These are phyloP conservation scores for Santalum album DNA, from an alignment of 164 flowering plant species.

Conservation along the genomic window DNA sequence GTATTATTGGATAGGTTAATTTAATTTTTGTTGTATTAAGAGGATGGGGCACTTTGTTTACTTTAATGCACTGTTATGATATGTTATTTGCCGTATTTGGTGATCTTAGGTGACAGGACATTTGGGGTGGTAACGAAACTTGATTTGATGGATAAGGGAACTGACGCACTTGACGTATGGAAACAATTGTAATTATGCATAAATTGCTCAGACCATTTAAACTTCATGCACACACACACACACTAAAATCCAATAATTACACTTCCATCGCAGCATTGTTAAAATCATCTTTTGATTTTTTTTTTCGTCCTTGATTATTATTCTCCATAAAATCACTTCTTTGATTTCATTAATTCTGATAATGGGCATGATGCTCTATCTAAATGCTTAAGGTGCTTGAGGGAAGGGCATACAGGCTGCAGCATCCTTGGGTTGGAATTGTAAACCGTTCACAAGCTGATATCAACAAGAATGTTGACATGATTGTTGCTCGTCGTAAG, in stretches of 20 bases:
- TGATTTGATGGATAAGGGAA: slow-evolving; percentile 95
- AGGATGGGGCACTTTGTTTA: neutral
- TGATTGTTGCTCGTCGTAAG: slow-evolving; percentile 67
- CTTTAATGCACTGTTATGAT: too few relatives aligned
- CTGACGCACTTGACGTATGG: slow-evolving; percentile 82
- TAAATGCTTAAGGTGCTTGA: slow-evolving; percentile 60
- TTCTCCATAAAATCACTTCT: neutral
- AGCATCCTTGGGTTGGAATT: slow-evolving; percentile 91
- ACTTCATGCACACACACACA: too few relatives aligned
- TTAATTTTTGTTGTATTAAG: neutral
- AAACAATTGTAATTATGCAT: neutral
- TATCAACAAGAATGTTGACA: slow-evolving; percentile 78
- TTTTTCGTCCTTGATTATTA: neutral
- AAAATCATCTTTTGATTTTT: neutral
- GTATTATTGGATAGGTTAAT: slow-evolving; percentile 19
- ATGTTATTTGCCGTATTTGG: slow-evolving; percentile 1
- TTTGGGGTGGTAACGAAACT: slow-evolving; percentile 92
- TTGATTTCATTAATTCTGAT: too few relatives aligned
- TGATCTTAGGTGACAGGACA: slow-evolving; percentile 71
- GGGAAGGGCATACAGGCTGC: slow-evolving; percentile 74
- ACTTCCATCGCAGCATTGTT: neutral
- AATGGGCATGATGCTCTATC: neutral
- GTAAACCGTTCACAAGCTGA: slow-evolving; percentile 95
- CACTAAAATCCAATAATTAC: neutral
- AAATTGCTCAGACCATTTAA: neutral